Conservation (phyloP, 768 basidiomycete species). For the Leccinum broughii region DNA sequence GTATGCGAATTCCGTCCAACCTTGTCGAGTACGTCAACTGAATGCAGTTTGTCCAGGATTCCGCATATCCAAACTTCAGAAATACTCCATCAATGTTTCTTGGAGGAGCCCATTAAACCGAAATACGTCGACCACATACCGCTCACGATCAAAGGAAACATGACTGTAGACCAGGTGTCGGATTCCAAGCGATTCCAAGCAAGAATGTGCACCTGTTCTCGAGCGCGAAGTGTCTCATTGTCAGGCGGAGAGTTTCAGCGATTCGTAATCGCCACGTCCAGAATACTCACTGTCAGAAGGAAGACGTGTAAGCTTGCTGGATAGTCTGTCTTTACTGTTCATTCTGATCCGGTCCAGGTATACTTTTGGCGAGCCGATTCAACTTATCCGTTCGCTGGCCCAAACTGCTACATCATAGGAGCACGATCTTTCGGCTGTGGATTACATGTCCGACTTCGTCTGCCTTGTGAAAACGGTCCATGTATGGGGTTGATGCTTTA, state of each 20-base stretch:
- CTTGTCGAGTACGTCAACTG: background rate
- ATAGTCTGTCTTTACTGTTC: background rate
- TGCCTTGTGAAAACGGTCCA: slow-evolving; percentile 93
- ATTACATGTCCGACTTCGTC: slow-evolving; percentile 96
- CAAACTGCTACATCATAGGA: slow-evolving; percentile 81
- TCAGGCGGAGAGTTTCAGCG: slow-evolving; percentile 97
- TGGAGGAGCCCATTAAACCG: slow-evolving; percentile 99
- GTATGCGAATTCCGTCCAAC: slow-evolving; percentile 43
- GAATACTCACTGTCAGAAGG: slow-evolving; percentile 66
- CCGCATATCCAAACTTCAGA: slow-evolving; percentile 98
- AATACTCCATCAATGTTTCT: slow-evolving; percentile 96
- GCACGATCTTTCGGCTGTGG: slow-evolving; percentile 98
- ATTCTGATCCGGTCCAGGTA: slow-evolving; percentile 40
- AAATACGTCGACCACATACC: slow-evolving; percentile 99
- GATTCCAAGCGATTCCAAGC: slow-evolving; percentile 81
- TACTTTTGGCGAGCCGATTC: slow-evolving; percentile 99
- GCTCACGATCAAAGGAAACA: slow-evolving; percentile 85
- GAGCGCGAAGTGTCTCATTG: slow-evolving; percentile 81
- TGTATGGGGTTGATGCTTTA: slow-evolving; percentile 97
- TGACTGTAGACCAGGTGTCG: slow-evolving; percentile 89
- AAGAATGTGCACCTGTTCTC: slow-evolving; percentile 74
- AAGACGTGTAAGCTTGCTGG: slow-evolving; percentile 77
- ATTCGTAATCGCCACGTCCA: slow-evolving; percentile 59
- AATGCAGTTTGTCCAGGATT: slow-evolving; percentile 57
- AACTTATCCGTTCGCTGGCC: slow-evolving; percentile 85